A percentile compares a stretch with the other conserved stretches of the same genome.
Conservation (phyloP, 441 rosid genomes). For the Corymbia citriodora region DNA sequence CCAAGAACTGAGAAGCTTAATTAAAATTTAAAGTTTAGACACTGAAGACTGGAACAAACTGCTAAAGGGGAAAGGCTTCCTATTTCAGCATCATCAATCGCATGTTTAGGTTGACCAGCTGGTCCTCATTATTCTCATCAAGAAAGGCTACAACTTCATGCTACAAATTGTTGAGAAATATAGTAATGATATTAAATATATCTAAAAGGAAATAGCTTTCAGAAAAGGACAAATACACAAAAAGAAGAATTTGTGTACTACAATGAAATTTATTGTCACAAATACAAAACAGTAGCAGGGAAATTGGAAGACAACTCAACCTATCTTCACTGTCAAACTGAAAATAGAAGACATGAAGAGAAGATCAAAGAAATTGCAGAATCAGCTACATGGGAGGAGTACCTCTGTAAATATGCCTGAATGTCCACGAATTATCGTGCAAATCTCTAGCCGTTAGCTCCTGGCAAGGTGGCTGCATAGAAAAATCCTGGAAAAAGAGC, state of each 20-base stretch:
- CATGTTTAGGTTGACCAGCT: not conserved
- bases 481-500: slow-evolving; percentile 52
- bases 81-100: not conserved
- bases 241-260: not conserved
- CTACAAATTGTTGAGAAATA: not conserved
- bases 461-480: slow-evolving; percentile 95
- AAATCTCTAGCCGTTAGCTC: slow-evolving; percentile 83
- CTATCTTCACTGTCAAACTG: not conserved
- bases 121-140: not conserved
- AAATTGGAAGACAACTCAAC: not conserved
- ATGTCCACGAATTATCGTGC: slow-evolving; percentile 85
- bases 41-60: not conserved
- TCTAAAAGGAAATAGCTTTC: not conserved
- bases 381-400: slow-evolving; percentile 1
- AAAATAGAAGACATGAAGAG: not conserved
- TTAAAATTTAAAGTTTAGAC: not conserved
- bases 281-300: not conserved
- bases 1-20: not conserved
- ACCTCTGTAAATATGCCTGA: slow-evolving; percentile 97
- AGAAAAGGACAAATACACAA: not conserved
- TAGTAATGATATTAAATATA: not conserved
- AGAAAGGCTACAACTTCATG: not conserved
- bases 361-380: not conserved
- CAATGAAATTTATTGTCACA: not conserved
- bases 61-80: not conserved